A percentile compares a stretch with the other conserved stretches of the same genome.
Conservation (phyloP, 2,329 filamentous ascomycete species). For the Calonectria honghensis region DNA sequence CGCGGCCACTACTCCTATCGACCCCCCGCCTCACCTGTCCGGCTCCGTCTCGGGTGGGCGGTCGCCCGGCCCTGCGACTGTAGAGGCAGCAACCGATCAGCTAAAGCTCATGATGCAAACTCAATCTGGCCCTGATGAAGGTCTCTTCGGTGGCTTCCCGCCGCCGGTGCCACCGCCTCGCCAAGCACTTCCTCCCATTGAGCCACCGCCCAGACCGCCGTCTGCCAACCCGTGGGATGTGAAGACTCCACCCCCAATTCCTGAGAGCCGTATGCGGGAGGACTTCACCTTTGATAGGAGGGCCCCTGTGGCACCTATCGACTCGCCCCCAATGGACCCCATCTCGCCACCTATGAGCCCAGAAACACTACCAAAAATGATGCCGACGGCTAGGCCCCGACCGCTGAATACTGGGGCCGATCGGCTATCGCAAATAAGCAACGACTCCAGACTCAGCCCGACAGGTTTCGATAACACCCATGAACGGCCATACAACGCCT, state of each 20-base stretch:
- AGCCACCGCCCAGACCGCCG: conserved; percentile 60
- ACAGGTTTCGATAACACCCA: conserved; percentile 46
- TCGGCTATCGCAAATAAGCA: conserved; percentile 50
- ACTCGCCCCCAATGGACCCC: conserved; percentile 49
- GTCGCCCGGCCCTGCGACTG: conserved; percentile 48
- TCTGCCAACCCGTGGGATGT: conserved; percentile 67
- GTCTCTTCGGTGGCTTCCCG: conserved; percentile 47
- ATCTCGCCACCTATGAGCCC: conserved; percentile 52
- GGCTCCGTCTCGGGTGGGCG: conserved; percentile 29
- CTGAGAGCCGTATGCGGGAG: conserved; percentile 47
- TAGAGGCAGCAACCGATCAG: conserved; percentile 57
- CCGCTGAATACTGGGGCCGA: conserved; percentile 48
- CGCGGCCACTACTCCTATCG: conserved; percentile 23
- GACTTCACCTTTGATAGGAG: conserved; percentile 53
- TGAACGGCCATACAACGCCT: conserved; percentile 52
- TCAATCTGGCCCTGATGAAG: conserved; percentile 53
- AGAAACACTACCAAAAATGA: conserved; percentile 38
- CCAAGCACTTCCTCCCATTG: conserved; percentile 46
- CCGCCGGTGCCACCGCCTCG: conserved; percentile 36
- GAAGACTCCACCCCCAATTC: conserved; percentile 48
- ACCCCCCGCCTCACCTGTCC: neutral
- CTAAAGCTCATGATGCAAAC: conserved; percentile 55
- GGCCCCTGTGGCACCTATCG: conserved; percentile 49
- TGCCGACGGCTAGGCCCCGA: conserved; percentile 41
- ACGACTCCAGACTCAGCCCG: conserved; percentile 50